A percentile compares a stretch with the other conserved stretches of the same genome.
phyloP scores from a whole-genome alignment of 768 basidiomycete genomes.

The Nevesoporus exiguus region DNA sequence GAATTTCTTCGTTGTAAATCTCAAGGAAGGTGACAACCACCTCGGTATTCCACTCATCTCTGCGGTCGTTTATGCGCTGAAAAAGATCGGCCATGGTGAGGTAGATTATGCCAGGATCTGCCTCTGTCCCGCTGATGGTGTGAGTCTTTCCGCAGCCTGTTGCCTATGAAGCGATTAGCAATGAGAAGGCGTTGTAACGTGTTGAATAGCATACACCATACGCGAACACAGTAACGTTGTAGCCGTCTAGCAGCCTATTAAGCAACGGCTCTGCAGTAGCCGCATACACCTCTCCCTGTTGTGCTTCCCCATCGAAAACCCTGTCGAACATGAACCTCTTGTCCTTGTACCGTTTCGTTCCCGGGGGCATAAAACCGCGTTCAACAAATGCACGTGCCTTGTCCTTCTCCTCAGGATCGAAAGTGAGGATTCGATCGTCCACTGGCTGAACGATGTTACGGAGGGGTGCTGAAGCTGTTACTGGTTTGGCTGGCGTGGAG shows the following conservation, averaged over 20 bases:
- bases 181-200: conserved; percentile 1
- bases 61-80: conserved; percentile 83
- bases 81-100: conserved; percentile 97
- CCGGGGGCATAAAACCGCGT: conserved; percentile 79
- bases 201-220: conserved; percentile 74
- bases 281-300: conserved; percentile 85
- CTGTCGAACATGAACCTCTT: conserved; percentile 95
- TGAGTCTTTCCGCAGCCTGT: conserved; percentile 99
- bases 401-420: conserved; percentile 93
- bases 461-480: conserved; percentile 53
- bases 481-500: conserved; percentile 56
- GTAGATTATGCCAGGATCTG: conserved; percentile 92
- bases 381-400: conserved; percentile 75
- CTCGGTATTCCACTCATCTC: conserved; percentile 80
- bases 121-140: conserved; percentile 90
- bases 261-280: conserved; percentile 84
- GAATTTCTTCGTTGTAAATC: conserved; percentile 99
- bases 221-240: conserved; percentile 96
- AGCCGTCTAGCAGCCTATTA: conserved; percentile 84
- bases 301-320: conserved; percentile 79
- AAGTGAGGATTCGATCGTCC: conserved; percentile 92
- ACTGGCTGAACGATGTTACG: conserved; percentile 83
- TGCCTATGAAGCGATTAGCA: conserved; percentile 53
- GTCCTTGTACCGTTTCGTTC: conserved; percentile 94
- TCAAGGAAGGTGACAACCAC: conserved; percentile 95